Evolutionary conservation across 1,139 yeast genomes (phyloP), one percentile per base, ranked within the genome.

Genomic region (Groenewaldozyma auringiensis): DNA sequence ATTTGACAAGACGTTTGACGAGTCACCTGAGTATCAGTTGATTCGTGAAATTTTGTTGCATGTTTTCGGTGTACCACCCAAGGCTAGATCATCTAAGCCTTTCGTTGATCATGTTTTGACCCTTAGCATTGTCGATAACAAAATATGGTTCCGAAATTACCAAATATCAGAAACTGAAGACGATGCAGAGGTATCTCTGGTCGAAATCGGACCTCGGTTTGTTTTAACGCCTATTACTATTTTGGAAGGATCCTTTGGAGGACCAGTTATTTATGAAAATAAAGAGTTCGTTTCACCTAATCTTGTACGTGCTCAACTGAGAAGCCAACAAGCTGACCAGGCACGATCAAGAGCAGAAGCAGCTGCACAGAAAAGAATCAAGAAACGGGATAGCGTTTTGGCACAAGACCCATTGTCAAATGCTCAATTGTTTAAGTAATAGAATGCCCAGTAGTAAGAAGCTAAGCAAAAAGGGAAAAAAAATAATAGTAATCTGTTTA

Each of bases 151-250:
- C 53, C 81, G 98, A 70, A 89, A 88, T 68, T 92, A 83, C 65
- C 98, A 94, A 69, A 87, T 92, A 55, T 75, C 81, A 51, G 96
- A 89, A 68, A 73, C 84, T 40, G 64, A 59, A 57, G 78, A 77
- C 47, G 70, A 64, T 47, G 67, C 69, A 52, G 86, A 83, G 54
- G 66, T 84, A 51, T 79, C 85, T 32, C 73, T 92, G 60, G 84
- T 94, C 51, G 99, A 92, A 71, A 88, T 92, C 57, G 99, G 99
- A 2, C 99, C 99, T 45, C 78, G 99, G 63, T 82, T 89, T 57
- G 97, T 94, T 34, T 75, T 94, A 70, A 92, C 98, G 2, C 81
- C 85, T 56, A 89, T 92, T 56, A 83, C 95, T 50, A 81, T 92
- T 45, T 75, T 92, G 54, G 98, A 92, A 68, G 99, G 98, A 42